phyloP scores from a whole-genome alignment of 768 basidiomycete species.

The Tricholoma flavovirens region DNA sequence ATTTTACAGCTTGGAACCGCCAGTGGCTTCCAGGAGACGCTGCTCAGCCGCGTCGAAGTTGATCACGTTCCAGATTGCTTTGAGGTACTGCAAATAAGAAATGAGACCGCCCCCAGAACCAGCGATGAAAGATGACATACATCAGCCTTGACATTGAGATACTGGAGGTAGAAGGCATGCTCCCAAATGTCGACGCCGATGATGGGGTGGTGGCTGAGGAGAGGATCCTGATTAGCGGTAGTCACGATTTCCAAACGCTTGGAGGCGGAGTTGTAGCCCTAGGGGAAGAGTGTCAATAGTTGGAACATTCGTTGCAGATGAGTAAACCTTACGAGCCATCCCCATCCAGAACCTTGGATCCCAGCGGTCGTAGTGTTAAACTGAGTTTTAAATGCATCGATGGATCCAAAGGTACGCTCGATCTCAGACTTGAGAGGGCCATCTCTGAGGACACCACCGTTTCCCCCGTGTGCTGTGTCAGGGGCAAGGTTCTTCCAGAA shows the following conservation, averaged over 20 bases:
- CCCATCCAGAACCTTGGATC: slow-evolving; percentile 95
- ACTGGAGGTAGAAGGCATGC: slow-evolving; percentile 95
- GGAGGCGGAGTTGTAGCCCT: slow-evolving; percentile 66
- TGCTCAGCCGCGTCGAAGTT: slow-evolving; percentile 84
- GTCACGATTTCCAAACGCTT: slow-evolving; percentile 82
- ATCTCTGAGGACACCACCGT: slow-evolving; percentile 51
- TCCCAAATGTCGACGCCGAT: slow-evolving; percentile 96
- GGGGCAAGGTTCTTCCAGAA: slow-evolving; percentile 96
- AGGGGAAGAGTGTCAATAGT: not conserved
- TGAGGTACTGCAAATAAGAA: slow-evolving; percentile 58
- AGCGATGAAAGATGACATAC: slow-evolving; percentile 41
- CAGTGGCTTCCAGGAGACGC: slow-evolving; percentile 24
- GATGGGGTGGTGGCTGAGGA: slow-evolving; percentile 69
- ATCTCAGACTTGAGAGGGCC: slow-evolving; percentile 70
- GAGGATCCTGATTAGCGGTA: slow-evolving; percentile 94
- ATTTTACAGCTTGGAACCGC: slow-evolving; percentile 19
- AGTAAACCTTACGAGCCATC: slow-evolving; percentile 74
- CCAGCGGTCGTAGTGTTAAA: slow-evolving; percentile 81
- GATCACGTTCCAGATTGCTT: slow-evolving; percentile 86
- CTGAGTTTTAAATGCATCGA: slow-evolving; percentile 70
- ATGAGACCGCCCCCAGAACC: not conserved
- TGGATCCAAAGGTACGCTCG: slow-evolving; percentile 52
- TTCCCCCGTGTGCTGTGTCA: slow-evolving; percentile 40
- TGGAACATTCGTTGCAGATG: not conserved
- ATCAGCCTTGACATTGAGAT: slow-evolving; percentile 90